Base-by-base conservation (phyloP, 2,329 filamentous ascomycete species). In the Samsoniella hepiali region DNA sequence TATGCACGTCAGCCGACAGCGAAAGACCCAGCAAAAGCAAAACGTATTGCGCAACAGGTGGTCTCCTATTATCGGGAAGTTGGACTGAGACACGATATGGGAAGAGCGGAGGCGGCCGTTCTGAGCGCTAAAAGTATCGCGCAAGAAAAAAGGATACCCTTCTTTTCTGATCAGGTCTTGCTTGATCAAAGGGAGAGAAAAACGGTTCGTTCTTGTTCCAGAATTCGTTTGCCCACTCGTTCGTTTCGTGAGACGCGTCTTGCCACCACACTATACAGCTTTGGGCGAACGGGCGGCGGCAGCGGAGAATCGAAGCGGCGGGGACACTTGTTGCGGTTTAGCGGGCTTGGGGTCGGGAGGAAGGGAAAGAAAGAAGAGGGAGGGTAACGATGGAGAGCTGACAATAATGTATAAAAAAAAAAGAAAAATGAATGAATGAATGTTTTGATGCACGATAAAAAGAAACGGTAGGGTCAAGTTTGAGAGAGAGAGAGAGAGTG, bases 171-270 rank as follows among this genome's bases (percentile, higher is more conserved):
- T 50, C 22, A 11, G 34, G n/a, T 40, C 38, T 56, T 42, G 22
- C 8, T n/a, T 27, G 53, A 31, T 56, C 32, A 44, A 51, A 51
- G 15, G 45, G 47, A 51, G 47, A 9, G 8, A 42, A 45, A 38
- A 51, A n/a, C 5, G 31, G 27, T 27, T 10, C 15, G 13, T 49
- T 50, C 5, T 7, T 50, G 57, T 59, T 59, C 22, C 34, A 59
- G 32, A 22, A 5, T 34, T n/a, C 29, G 22, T 44, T 22, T 32
- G 47, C 27, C 36, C 36, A 27, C 36, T 49, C 13, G 58, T 60
- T 60, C 47, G 58, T 13, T 22, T 53, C 38, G 58, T 44, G 58
- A 60, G 58, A 53, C 58, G 58, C 58, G 58, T 60, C 58, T 44
- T 44, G 58, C 58, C 58, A 60, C 56, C 34, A 29, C 32, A 58